Percentiles rank a stretch among this genome's conserved stretches.
phyloP scores from a whole-genome alignment of 805 yeast species.

The Limtongozyma cylindracea region DNA sequence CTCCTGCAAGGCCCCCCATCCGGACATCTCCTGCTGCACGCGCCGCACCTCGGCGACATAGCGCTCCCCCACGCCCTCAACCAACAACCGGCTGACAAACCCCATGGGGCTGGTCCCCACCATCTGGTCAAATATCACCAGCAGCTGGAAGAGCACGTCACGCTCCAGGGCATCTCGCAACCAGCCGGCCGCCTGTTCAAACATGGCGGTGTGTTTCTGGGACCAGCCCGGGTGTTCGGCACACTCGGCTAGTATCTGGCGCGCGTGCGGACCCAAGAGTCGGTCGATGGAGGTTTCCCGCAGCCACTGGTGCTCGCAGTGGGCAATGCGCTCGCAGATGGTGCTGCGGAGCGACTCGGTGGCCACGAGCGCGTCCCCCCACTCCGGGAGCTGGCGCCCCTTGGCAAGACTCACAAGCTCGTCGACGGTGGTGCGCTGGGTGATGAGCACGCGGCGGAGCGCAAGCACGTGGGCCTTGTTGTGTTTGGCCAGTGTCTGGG shows the following conservation, averaged over 20 bases:
- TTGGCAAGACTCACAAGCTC: conserved; percentile 19
- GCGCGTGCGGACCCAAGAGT: conserved; percentile 16
- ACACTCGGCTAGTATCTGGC: conserved; percentile 20
- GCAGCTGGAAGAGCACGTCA: conserved; percentile 28
- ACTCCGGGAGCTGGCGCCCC: conserved; percentile 9
- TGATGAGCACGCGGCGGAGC: conserved; percentile 13
- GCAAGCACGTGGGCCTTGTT: conserved; percentile 12
- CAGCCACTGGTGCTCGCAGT: conserved; percentile 22
- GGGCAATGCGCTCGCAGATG: conserved; percentile 20
- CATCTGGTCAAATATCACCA: conserved; percentile 25
- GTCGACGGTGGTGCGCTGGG: conserved; percentile 17
- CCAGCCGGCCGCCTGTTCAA: conserved; percentile 13
- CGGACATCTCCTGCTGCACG: too few species aligned
- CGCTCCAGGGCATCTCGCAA: conserved; percentile 22
- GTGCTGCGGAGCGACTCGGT: conserved; percentile 7
- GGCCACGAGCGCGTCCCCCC: conserved; percentile 1
- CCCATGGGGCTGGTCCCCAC: too few species aligned
- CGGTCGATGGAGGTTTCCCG: conserved; percentile 24
- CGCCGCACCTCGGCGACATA: too few species aligned
- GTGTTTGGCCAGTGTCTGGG: conserved; percentile 1
- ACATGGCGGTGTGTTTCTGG: conserved; percentile 13
- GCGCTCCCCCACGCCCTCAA: too few species aligned
- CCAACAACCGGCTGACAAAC: too few species aligned
- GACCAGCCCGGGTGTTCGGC: conserved; percentile 24
- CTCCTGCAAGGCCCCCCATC: too few species aligned